phyloP scores from a whole-genome alignment of 179 eudicot genomes.

The Spinacia oleracea region DNA sequence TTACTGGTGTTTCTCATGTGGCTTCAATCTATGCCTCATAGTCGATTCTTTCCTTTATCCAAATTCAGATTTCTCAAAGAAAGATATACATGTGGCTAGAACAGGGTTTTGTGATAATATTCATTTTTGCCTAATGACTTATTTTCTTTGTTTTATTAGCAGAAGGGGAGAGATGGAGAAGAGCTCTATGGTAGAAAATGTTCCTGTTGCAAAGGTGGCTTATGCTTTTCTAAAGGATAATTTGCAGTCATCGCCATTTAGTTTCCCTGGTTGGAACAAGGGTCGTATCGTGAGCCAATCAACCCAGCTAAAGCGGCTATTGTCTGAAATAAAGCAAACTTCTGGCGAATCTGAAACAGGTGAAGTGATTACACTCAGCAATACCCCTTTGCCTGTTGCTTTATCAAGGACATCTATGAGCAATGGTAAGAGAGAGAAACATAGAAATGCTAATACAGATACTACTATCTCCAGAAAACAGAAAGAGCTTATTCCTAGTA shows the following conservation, averaged over 20 bases:
- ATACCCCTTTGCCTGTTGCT: conserved; percentile 50
- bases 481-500: conserved; percentile 56
- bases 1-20: not conserved
- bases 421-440: conserved; percentile 38
- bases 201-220: conserved; percentile 72
- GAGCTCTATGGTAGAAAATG: conserved; percentile 59
- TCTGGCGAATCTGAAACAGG: conserved; percentile 38
- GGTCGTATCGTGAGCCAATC: conserved; percentile 81
- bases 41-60: not conserved
- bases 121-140: not conserved
- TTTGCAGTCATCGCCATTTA: conserved; percentile 63
- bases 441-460: conserved; percentile 29
- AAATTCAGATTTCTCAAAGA: not conserved
- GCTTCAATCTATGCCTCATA: not conserved
- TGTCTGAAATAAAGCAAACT: conserved; percentile 39
- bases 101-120: not conserved
- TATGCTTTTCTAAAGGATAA: conserved; percentile 61
- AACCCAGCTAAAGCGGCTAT: conserved; percentile 60
- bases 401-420: conserved; percentile 36
- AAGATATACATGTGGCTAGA: not conserved
- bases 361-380: conserved; percentile 38
- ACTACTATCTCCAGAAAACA: conserved; percentile 34
- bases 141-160: conserved; percentile 30
- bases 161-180: conserved; percentile 92
- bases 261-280: conserved; percentile 83